Percentiles rank a stretch among this genome's conserved stretches.
phyloP scores from a whole-genome alignment of 73 alveolate genomes.

The Durusdinium trenchii region DNA sequence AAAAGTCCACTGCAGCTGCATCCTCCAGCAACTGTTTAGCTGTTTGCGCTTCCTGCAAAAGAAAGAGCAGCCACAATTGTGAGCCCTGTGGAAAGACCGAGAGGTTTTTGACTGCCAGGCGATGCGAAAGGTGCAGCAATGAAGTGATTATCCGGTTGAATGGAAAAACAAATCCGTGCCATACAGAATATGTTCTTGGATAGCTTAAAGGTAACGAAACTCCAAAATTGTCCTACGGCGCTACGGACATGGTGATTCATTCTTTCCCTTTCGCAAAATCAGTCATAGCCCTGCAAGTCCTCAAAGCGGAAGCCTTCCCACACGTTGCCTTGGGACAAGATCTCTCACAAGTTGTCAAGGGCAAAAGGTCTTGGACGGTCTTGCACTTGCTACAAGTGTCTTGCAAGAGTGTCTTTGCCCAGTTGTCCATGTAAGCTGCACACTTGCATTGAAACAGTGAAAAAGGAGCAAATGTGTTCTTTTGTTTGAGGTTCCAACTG shows the following conservation, averaged over 20 bases:
- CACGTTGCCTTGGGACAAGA: neutral
- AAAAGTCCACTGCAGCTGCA: neutral
- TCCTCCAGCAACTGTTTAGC: neutral
- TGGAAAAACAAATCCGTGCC: too few relatives aligned
- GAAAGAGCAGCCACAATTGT: neutral
- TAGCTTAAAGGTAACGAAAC: too few relatives aligned
- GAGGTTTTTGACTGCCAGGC: neutral
- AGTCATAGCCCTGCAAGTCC: neutral
- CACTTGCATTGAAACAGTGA: neutral
- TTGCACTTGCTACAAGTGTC: neutral
- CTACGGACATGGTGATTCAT: too few relatives aligned
- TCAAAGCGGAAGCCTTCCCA: conserved; percentile 38
- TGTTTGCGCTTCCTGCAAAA: neutral
- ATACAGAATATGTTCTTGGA: too few relatives aligned
- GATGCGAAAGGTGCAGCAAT: neutral
- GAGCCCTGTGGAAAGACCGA: neutral
- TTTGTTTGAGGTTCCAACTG: neutral
- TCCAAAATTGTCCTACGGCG: too few relatives aligned
- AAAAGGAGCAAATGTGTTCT: neutral
- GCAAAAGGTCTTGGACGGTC: neutral
- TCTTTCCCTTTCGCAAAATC: too few relatives aligned
- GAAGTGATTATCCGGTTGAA: neutral
- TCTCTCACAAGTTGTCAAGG: neutral
- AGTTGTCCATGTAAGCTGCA: too few relatives aligned
- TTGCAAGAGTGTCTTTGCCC: neutral